Evolutionary conservation across 1,284 basidiomycete species (phyloP), one percentile per base, ranked within the genome.

Genomic region (Meira miltonrushii): DNA sequence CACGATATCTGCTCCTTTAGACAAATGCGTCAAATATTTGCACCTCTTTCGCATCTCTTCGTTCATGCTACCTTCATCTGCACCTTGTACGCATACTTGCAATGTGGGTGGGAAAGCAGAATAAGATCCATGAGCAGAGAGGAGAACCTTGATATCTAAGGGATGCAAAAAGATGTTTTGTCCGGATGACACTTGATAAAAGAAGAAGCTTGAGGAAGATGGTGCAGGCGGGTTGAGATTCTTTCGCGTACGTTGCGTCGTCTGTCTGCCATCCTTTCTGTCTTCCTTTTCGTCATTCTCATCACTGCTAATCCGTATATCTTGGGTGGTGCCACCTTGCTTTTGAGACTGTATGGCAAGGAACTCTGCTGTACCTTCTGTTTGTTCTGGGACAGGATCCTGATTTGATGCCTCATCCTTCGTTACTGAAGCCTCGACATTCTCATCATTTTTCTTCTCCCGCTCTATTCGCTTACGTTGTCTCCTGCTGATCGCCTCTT

Each of bases 131-230:
- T 87, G 96, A 77, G 93, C 87, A 11, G 90, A 84, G 15, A 92
- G 82, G 13, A 99, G 83, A 59, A 96, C 92, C 79, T 88, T 89
- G 79, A 94, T 95, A 78, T 99, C 94, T 41, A 98, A 84, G 1
- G 94, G 93, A 74, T 95, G 92, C 13, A 99, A 84, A 81, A 89
- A 99, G 69, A 97, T 84, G 17, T 90, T 89, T 62, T 90, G 84
- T 15, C 94, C 95, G 1, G 90, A 90, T 0, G 90, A 86, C 11
- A 92, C 89, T 79, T 98, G 95, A 79, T 96, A 99, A 79, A 90
- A 99, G 73, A 89, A 91, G 80, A 95, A 97, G 10, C 73, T 70
- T 0, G 74, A 67, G 1, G 60, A 60, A 23, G 64, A 62, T 28
- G 72, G 69, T 47, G 69, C 62, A 10, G 73, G 73, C 10, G 74